These are phyloP conservation scores for Epichloe bromicola DNA, from an alignment of 2,329 filamentous ascomycete genomes.

Conservation along the genomic window DNA sequence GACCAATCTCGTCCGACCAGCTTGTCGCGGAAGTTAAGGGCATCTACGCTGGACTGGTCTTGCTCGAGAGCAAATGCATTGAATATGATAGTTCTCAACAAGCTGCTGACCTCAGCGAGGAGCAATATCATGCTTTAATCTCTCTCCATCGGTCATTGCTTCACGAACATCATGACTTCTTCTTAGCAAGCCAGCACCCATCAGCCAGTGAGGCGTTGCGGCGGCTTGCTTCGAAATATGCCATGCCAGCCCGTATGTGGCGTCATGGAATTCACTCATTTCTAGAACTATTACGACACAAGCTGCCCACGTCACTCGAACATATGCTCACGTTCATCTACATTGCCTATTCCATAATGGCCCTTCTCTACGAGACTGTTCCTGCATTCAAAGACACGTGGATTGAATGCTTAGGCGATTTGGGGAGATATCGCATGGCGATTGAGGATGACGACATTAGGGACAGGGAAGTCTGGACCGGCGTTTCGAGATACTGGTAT, in stretches of 20 bases:
- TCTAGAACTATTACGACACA: constrained; percentile 61
- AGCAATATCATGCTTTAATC: constrained; percentile 78
- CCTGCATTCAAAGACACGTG: constrained; percentile 75
- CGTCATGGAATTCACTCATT: constrained; percentile 81
- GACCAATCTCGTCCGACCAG: constrained; percentile 64
- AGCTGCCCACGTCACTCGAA: constrained; percentile 64
- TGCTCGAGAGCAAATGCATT: constrained; percentile 81
- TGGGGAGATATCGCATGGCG: constrained; percentile 76
- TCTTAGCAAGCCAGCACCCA: constrained; percentile 77
- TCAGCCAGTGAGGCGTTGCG: constrained; percentile 56
- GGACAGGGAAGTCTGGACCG: constrained; percentile 70
- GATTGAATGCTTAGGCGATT: constrained; percentile 84
- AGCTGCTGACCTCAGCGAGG: constrained; percentile 36
- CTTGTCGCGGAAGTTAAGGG: constrained; percentile 70
- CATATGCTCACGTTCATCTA: constrained; percentile 91
- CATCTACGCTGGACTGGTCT: constrained; percentile 70
- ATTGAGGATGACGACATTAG: constrained; percentile 71
- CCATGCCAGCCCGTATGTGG: constrained; percentile 93
- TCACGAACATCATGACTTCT: constrained; percentile 76
- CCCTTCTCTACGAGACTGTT: constrained; percentile 73
- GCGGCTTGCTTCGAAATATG: constrained; percentile 64
- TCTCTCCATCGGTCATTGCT: constrained; percentile 68
- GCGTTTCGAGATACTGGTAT: constrained; percentile 74
- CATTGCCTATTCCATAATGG: constrained; percentile 80
- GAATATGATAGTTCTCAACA: constrained; percentile 57